Evolutionary conservation across 148 eudicot genomes (phyloP).

Genomic region (Silene latifolia): DNA sequence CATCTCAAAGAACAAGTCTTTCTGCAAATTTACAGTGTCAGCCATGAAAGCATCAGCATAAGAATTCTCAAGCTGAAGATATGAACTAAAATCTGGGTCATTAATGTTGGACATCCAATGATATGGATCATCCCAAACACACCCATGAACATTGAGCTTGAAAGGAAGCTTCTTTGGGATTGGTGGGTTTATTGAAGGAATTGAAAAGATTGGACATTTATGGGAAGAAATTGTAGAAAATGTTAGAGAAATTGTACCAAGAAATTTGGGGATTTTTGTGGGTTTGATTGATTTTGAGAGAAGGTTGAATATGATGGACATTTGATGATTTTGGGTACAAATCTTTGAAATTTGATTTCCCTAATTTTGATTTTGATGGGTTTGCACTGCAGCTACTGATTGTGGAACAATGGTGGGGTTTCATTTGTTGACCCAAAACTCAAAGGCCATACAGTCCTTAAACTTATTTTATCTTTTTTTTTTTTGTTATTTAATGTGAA

Average conservation of each 20-base stretch:
- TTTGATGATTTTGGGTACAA: not conserved
- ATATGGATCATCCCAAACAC: slow-evolving; percentile 74
- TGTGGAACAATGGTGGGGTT: too few relatives aligned
- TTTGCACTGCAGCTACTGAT: too few relatives aligned
- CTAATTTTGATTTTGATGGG: too few relatives aligned
- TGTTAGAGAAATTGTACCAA: slow-evolving; percentile 17
- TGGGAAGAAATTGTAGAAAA: slow-evolving; percentile 34
- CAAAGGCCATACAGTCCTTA: too few relatives aligned
- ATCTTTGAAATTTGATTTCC: too few relatives aligned
- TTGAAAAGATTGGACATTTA: slow-evolving; percentile 9
- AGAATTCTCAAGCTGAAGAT: slow-evolving; percentile 27
- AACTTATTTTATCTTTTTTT: too few relatives aligned
- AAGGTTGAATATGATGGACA: slow-evolving; percentile 19
- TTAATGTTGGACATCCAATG: slow-evolving; percentile 82
- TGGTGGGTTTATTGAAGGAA: slow-evolving; percentile 40
- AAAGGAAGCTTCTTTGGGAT: slow-evolving; percentile 60
- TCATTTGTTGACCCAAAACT: too few relatives aligned
- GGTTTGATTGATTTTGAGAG: slow-evolving; percentile 28
- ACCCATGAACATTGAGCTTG: slow-evolving; percentile 57
- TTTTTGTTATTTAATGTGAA: too few relatives aligned
- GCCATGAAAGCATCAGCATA: slow-evolving; percentile 72
- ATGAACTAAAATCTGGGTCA: slow-evolving; percentile 64
- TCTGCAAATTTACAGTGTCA: slow-evolving; percentile 44
- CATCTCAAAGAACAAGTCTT: slow-evolving; percentile 59
- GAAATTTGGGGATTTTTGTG: slow-evolving; percentile 18